Base-by-base conservation (phyloP, 2,329 filamentous ascomycete genomes). In the Hypomyces rosellus region DNA sequence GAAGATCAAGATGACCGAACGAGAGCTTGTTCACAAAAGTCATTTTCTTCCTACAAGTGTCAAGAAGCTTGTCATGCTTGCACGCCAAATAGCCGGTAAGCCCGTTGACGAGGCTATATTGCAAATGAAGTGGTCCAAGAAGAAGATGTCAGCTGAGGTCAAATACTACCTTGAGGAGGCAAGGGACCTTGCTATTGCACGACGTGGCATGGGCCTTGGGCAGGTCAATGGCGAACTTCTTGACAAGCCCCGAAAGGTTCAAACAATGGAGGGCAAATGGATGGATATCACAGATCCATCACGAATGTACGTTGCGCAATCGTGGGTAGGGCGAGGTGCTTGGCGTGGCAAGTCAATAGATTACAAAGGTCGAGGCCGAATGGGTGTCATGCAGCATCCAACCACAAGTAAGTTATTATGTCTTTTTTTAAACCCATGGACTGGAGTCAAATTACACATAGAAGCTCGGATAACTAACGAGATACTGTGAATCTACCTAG, bases 91-190 rank as follows among this genome's bases (percentile, higher is more conserved):
- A 63, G 79, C 84, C 2, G 93, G 93, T 58, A 97, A 96, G 79
- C 85, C 85, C n/a, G 76, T 99, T 54, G 89, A 95, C 51, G 91
- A 99, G 34, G 93, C 93, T 13, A 88, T 97, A 58, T 72, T 88
- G 49, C 93, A 99, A 76, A 96, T 99, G 89, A 82, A 85, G 50
- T 97, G 92, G 74, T 92, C 86, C 68, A 89, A 89, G 75, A 99
- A 99, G 81, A 92, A 90, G 74, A 87, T 86, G 56, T 88, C 92
- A 6, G 75, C 81, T 58, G 89, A 96, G 62, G 82, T 97, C 25
- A 74, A 80, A 59, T 84, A 82, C 63, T 88, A 93, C 63, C 74
- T 99, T 15, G 82, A 93, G 63, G 79, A 88, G 61, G 91, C 92
- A 1, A 81, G 86, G 51, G 88, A 96, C 63, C 74, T 85, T 62